Percentiles rank a stretch among this genome's conserved stretches.
These are phyloP conservation scores for Suillus lakei DNA, from an alignment of 768 basidiomycete species.

Conservation along the genomic window DNA sequence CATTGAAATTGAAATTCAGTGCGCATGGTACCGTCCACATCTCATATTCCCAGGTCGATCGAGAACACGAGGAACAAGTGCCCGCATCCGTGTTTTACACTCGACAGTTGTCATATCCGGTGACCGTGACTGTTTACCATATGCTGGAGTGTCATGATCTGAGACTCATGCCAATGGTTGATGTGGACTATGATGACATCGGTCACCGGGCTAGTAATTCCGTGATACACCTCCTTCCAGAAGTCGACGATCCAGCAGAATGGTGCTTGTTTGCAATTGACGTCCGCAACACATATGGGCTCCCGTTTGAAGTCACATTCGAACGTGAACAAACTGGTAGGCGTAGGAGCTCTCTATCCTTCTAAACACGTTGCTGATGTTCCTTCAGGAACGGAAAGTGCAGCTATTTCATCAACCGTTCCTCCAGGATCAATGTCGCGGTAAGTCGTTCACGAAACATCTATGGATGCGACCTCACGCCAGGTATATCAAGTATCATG, in stretches of 20 bases:
- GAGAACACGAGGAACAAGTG: constrained; percentile 37
- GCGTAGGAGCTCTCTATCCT: constrained; percentile 7
- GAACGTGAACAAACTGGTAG: constrained; percentile 67
- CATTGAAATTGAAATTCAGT: constrained; percentile 50
- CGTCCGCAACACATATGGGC: constrained; percentile 89
- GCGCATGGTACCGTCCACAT: constrained; percentile 79
- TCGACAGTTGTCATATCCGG: constrained; percentile 85
- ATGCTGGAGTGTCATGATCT: constrained; percentile 89
- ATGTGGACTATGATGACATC: constrained; percentile 22
- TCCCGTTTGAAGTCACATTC: constrained; percentile 89
- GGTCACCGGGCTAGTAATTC: constrained; percentile 23
- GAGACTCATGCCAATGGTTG: constrained; percentile 71
- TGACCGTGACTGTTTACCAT: constrained; percentile 93
- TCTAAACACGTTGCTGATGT: constrained; percentile 4
- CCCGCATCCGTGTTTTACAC: constrained; percentile 69
- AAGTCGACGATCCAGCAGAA: constrained; percentile 54
- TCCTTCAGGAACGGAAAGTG: constrained; percentile 43
- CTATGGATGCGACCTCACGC: constrained; percentile 5
- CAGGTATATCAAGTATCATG: constrained; percentile 51
- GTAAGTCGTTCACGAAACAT: constrained; percentile 43
- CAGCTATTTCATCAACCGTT: constrained; percentile 61
- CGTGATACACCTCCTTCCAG: constrained; percentile 34
- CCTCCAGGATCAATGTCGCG: constrained; percentile 87
- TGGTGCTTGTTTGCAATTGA: constrained; percentile 92
- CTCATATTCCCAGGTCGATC: constrained; percentile 77